Evolutionary conservation across 1,284 basidiomycete genomes (phyloP), one percentile per base, ranked within the genome.

Genomic region (Baeospora myosura): DNA sequence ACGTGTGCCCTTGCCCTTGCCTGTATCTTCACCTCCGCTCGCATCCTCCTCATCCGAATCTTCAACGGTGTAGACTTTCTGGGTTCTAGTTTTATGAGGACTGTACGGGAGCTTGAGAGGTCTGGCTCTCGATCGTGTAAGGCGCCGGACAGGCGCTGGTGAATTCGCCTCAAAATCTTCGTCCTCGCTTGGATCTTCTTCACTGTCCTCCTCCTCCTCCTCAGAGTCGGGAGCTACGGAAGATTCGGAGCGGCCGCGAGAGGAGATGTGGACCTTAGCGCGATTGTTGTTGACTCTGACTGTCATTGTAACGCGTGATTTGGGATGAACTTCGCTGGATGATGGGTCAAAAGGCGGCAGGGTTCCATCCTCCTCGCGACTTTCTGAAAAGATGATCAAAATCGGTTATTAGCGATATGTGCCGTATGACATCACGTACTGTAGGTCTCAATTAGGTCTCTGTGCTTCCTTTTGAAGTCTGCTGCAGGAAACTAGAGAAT

Each of bases 311-410:
- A 78, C 54, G 29, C 81, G 78, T 43, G 74, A 76, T 16, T 65
- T 55, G n/a, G 76, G 74, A 50, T 85, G 78, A 4, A 88, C 66
- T 46, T 75, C 68, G 14, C 56, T 47, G 2, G 72, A 72, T 20
- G 70, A 68, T n/a, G 82, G 81, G 52, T 85, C 72, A 55, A 88
- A 87, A 0, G 58, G 53, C 0, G 56, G 58, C 20, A 81, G 60
- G 5, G 54, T 48, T 14, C 70, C 72, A 3, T 52, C 53, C 29
- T 46, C 53, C 51, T 74, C 71, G 48, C 62, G 67, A 32, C 50
- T 57, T 47, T 68, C 78, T 81, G 42, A n/a, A n/a, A n/a, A n/a
- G 11, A 30, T 21, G 25, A 34, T 40, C 45, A 22, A 52, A 34
- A 29, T 44, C 38, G 21, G 18, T 38, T 46, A 14, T 29, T 41